Conservation (phyloP, 176 grass and related monocot species). For the Poa annua region DNA sequence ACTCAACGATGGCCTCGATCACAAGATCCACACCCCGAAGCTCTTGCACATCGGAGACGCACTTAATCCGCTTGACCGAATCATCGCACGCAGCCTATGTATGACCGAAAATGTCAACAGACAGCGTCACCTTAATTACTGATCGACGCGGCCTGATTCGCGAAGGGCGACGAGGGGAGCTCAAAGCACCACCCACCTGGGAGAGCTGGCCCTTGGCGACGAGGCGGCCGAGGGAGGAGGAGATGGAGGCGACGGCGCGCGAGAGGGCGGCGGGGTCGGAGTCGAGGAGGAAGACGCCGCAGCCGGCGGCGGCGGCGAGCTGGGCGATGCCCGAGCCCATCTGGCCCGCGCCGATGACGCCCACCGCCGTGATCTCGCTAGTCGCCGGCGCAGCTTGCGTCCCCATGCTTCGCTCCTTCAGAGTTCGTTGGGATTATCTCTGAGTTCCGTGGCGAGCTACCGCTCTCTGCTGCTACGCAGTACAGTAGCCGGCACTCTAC, state of each 20-base stretch:
- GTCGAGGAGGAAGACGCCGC: conserved; percentile 69
- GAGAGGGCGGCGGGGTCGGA: conserved; percentile 66
- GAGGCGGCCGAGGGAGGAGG: conserved; percentile 64
- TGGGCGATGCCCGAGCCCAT: conserved; percentile 97
- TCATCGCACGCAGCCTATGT: conserved; percentile 56
- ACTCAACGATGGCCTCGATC: conserved; percentile 87
- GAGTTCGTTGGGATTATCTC: neutral
- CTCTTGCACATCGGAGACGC: conserved; percentile 64
- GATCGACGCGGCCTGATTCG: neutral
- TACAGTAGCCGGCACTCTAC: too few relatives aligned
- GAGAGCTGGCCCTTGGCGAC: conserved; percentile 77
- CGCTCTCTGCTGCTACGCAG: too few relatives aligned
- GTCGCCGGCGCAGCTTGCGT: conserved; percentile 31
- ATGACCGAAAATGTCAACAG: neutral
- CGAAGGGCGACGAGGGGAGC: neutral
- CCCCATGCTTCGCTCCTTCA: conserved; percentile 37
- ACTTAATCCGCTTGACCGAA: conserved; percentile 70
- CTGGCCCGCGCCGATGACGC: conserved; percentile 82
- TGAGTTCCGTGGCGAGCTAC: neutral
- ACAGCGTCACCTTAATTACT: neutral
- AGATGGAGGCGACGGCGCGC: conserved; percentile 61
- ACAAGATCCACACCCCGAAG: conserved; percentile 68
- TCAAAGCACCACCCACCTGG: conserved; percentile 42
- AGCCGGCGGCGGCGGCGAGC: conserved; percentile 71
- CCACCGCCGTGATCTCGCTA: conserved; percentile 50